Evolutionary conservation across 257 asterid genomes (phyloP), one percentile per base, ranked within the genome.

Genomic region (Thymus quinquecostatus): DNA sequence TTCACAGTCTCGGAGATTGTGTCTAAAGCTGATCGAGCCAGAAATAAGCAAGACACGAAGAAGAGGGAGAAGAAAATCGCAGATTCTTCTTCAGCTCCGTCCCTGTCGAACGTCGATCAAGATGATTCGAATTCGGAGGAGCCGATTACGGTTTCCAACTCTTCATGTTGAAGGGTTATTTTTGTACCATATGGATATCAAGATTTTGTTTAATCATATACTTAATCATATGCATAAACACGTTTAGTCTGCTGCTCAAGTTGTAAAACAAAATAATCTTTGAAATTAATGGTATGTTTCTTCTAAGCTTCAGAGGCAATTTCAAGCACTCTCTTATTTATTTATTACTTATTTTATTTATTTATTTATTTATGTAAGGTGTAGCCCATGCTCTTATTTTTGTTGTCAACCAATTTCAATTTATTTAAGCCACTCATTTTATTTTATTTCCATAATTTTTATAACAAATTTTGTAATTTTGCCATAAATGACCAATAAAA

Each of bases 1-100:
- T 94, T 94, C 69, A 85, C 96, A 0, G 96, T 89, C 33, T 89
- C 96, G 0, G 82, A 89, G 60, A 87, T 91, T 13, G 96, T 91
- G 62, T 85, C 96, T 55, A 75, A 69, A 69, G 97, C 96, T 14
- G 98, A 91, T 75, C 86, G 83, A 41, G 72, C 86, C 60, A 74
- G 74, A 68, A 88, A 68, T 64, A 83, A 80, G 80, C 77, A 50
- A 60, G 68, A 66, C 10, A 77, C 44, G 45, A 81, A 81, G 81
- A 87, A 76, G 86, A 78, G 78, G 51, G 80, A 81, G 70, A 21
- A n/a, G 4, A 58, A 33, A 14, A 21, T 53, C 6, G 61, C 69
- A 64, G 65, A 71, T 21, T 34, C 63, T 21, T 34, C 63, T 34
- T 47, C 34, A 13, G 61, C 66, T 32, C 63, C 78, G 27, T 56